Evolutionary conservation across 2,329 filamentous ascomycete species (phyloP), one percentile per base, ranked within the genome.

Genomic region (Hypoxylon rubiginosum): DNA sequence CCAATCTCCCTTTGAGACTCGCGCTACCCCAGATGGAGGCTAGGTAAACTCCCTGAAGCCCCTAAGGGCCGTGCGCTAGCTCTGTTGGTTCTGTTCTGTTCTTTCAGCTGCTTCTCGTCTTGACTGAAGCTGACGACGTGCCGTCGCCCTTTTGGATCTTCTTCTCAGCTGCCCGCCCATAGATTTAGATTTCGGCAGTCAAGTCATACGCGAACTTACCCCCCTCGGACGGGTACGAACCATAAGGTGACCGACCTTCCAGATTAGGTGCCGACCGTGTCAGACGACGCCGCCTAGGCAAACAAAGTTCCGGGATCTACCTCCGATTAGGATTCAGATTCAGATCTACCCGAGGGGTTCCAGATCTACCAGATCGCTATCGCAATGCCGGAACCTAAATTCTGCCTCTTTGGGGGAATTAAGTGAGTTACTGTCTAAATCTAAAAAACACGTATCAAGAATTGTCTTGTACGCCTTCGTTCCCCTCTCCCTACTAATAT

Each of bases 401-500:
- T 66, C 41, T 74, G 75, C 65, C 78, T 83, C 61, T 83, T 80
- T 36, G 81, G 82, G 26, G 81, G 80, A 41, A 73, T 78, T 61
- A 75, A 73, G 82, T 82, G 73, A 74, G 78, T 73, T 13, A 17
- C 17, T 9, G 17, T 26, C 13, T 13, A 30, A 7, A 7, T 7
- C 28, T 28, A 28, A 7, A 7, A 15, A n/a, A n/a, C 21, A 24
- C 26, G 24, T 41, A 30, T 21, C 17, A 9, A 32, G 19, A 17
- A 5, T 13, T 15, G 34, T 34, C 17, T 21, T 17, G 0, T 13
- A 15, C 13, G 7, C 24, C 28, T 30, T 32, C 10, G 13, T 11
- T 36, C 19, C 24, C 28, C 8, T 30, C 4, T 24, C 7, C 4
- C 19, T 54, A 39, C 51, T 68, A 19, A 68, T 30, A 32, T 11